Evolutionary conservation across 148 eudicot species (phyloP), one percentile per base, ranked within the genome.

Genomic region (Rhododendron mucronatum): DNA sequence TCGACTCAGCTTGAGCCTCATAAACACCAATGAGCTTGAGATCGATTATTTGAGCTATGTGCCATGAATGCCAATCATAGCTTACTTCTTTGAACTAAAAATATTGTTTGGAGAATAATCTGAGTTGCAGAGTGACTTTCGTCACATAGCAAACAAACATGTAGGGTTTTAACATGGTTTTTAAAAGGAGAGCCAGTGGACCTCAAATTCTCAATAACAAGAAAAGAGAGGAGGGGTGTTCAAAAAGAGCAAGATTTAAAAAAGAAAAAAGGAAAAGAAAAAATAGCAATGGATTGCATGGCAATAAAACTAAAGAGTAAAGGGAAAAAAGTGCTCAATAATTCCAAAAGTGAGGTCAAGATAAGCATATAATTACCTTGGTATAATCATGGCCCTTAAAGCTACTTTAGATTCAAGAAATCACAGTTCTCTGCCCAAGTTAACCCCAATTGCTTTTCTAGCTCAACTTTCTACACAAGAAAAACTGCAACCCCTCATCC

Each of bases 301-400:
- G 82, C 77, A 48, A 80, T 28, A 69, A 81, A 47, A 75, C 44
- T 75, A 75, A 82, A 81, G 83, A 73, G 18, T 67, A 80, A 67
- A 86, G 78, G 59, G 37, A 33, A 77, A 82, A 74, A 21, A 1
- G 78, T 53, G 85, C 20, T 44, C 78, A 65, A 85, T 87, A 78
- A 89, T 87, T 87, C 88, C 81, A 86, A 89, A 91, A 89, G 82
- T 85, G 87, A 86, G 87, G 88, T 84, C 90, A 86, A 89, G 44
- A 53, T 30, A 8, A 77, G 47, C 84, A 91, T 39, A 86, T 51
- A 39, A 61, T 9, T 84, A 84, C 90, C 83, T 55, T 84, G 51
- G 15, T 83, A 79, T 80, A 85, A 87, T 90, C 73, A 80, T 55
- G 82, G 84, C 80, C 51, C 88, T 73, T 84, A 87, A 90, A 89